Evolutionary conservation across 2,329 filamentous ascomycete genomes (phyloP).

Genomic region (Monilinia fructicola): DNA sequence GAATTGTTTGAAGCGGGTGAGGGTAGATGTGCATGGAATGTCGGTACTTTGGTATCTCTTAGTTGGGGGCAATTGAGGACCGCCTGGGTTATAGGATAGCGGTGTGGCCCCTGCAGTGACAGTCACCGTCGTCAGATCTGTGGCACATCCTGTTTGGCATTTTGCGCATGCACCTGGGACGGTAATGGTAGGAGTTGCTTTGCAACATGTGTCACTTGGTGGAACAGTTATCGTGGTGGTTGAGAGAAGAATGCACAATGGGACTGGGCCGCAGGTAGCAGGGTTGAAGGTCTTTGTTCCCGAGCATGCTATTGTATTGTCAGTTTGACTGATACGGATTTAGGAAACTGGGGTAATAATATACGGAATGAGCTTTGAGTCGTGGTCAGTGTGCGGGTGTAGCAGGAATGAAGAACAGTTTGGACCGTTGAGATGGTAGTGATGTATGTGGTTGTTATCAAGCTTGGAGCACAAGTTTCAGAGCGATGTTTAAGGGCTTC

Average conservation of each 20-base stretch:
- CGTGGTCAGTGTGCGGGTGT: constrained; percentile 35
- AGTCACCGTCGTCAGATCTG: constrained; percentile 19
- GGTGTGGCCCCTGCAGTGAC: constrained; percentile 1
- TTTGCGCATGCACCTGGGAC: constrained; percentile 33
- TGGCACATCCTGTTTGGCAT: constrained; percentile 37
- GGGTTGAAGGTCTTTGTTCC: constrained; percentile 10
- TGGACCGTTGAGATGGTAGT: constrained; percentile 28
- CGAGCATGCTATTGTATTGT: constrained; percentile 21
- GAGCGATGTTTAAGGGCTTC: constrained; percentile 11
- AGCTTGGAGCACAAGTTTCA: constrained; percentile 23
- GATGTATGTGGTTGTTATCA: constrained; percentile 26
- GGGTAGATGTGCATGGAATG: constrained; percentile 15
- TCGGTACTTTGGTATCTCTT: not conserved
- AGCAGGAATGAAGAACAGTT: constrained; percentile 33
- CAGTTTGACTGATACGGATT: not conserved
- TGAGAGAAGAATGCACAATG: constrained; percentile 26
- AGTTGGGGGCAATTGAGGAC: constrained; percentile 5
- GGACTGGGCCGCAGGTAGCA: constrained; percentile 14
- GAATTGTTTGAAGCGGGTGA: not conserved
- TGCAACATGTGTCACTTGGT: constrained; percentile 44
- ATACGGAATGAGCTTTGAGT: constrained; percentile 21
- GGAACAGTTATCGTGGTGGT: constrained; percentile 43
- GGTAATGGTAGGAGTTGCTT: constrained; percentile 40
- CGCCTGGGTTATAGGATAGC: constrained; percentile 12
- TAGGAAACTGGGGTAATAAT: not conserved